Conservation (phyloP, 2,329 filamentous ascomycete genomes). For the Xylariales sp. region DNA sequence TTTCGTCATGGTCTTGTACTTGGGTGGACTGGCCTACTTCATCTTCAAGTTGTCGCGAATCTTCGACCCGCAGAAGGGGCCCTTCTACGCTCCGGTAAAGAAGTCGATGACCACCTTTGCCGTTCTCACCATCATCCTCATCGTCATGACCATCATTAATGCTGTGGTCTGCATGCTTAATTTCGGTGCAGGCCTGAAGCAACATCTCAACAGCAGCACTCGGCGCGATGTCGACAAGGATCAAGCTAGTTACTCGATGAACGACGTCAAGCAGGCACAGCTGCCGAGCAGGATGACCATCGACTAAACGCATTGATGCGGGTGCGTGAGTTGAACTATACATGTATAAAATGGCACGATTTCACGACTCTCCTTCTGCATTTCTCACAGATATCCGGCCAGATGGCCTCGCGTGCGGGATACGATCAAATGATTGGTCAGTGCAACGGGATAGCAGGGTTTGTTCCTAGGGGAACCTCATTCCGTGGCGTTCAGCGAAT, state of each 20-base stretch:
- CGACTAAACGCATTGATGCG: conserved; percentile 35
- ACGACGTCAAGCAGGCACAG: conserved; percentile 50
- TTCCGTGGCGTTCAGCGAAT: neutral
- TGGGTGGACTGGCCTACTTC: conserved; percentile 89
- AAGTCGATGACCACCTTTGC: conserved; percentile 90
- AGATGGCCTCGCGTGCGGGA: conserved; percentile 4
- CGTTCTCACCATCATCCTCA: conserved; percentile 83
- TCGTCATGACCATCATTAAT: conserved; percentile 83
- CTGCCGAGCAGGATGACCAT: conserved; percentile 57
- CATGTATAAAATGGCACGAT: conserved; percentile 13
- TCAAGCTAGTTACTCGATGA: conserved; percentile 49
- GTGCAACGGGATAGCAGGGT: neutral
- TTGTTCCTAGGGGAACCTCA: neutral
- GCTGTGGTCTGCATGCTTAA: conserved; percentile 85
- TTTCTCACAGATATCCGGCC: conserved; percentile 14
- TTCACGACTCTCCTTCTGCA: conserved; percentile 12
- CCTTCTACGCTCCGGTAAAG: conserved; percentile 70
- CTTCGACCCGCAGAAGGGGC: conserved; percentile 61
- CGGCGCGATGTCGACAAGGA: conserved; percentile 48
- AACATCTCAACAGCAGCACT: conserved; percentile 62
- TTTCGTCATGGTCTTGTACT: conserved; percentile 75
- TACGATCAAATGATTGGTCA: neutral
- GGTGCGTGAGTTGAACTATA: neutral
- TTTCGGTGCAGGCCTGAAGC: conserved; percentile 85
- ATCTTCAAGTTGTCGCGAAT: conserved; percentile 97